Evolutionary conservation across 2,329 filamentous ascomycete species (phyloP).

Genomic region (Beauveria varroae): DNA sequence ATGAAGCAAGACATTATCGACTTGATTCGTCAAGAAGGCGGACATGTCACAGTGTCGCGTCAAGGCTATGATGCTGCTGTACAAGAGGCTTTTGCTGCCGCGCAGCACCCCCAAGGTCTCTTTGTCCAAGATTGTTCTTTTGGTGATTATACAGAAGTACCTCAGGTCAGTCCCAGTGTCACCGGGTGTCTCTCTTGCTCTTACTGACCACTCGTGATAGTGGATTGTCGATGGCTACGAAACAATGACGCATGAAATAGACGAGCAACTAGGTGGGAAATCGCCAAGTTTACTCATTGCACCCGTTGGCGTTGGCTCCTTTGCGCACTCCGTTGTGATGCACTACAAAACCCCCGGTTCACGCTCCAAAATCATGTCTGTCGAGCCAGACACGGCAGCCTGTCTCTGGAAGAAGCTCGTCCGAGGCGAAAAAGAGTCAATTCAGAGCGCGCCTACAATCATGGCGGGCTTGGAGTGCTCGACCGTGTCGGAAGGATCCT

Average conservation of each 20-base stretch:
- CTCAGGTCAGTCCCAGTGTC: slow-evolving; percentile 34
- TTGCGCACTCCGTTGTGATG: slow-evolving; percentile 60
- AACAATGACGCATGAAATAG: slow-evolving; percentile 63
- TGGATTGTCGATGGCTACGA: slow-evolving; percentile 75
- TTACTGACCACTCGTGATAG: slow-evolving; percentile 18
- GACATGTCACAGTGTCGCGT: slow-evolving; percentile 44
- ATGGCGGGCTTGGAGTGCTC: slow-evolving; percentile 72
- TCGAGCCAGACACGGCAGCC: slow-evolving; percentile 61
- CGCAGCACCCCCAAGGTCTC: slow-evolving; percentile 32
- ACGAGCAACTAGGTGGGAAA: slow-evolving; percentile 44
- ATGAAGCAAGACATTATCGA: slow-evolving; percentile 47
- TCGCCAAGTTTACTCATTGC: slow-evolving; percentile 45
- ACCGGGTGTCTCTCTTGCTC: background rate
- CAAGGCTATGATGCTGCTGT: slow-evolving; percentile 61
- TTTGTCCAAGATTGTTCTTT: slow-evolving; percentile 65
- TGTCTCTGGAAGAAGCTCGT: slow-evolving; percentile 49
- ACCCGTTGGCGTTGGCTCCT: slow-evolving; percentile 63
- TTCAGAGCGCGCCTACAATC: slow-evolving; percentile 54
- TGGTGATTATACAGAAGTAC: slow-evolving; percentile 57
- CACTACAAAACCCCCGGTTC: slow-evolving; percentile 49
- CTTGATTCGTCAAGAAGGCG: slow-evolving; percentile 55
- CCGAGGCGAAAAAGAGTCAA: slow-evolving; percentile 36
- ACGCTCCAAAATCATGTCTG: slow-evolving; percentile 44
- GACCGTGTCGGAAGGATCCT: slow-evolving; percentile 58
- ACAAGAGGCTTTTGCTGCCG: slow-evolving; percentile 35